Percentiles rank a stretch among this genome's conserved stretches.
Evolutionary conservation across 441 rosid species (phyloP).

Genomic region (Populus tomentosa): DNA sequence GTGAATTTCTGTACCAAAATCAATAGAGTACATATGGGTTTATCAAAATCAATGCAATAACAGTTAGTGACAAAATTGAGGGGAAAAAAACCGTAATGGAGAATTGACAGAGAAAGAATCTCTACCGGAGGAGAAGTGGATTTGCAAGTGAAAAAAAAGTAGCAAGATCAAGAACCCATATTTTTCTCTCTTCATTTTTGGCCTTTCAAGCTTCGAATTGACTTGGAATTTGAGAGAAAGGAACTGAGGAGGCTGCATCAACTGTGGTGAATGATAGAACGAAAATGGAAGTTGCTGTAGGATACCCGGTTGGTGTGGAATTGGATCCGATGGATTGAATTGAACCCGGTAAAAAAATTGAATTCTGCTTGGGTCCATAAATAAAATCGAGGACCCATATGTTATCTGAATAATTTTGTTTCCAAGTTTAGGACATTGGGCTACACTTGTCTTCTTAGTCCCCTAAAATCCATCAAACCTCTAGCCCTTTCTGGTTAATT

Average conservation of each 20-base stretch:
- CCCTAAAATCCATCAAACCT: too few relatives aligned
- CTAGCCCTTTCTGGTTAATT: too few relatives aligned
- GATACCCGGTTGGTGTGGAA: neutral
- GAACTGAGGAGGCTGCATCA: too few relatives aligned
- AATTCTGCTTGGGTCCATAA: neutral
- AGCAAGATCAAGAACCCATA: conserved; percentile 21
- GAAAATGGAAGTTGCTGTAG: neutral
- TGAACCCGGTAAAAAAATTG: neutral
- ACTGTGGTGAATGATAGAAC: neutral
- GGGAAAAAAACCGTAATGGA: neutral
- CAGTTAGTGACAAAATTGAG: neutral
- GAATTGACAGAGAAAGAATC: neutral
- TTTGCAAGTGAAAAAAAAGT: conserved; percentile 18
- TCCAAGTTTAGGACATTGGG: neutral
- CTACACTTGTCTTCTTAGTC: too few relatives aligned
- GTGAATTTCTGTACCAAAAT: neutral
- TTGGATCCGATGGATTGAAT: neutral
- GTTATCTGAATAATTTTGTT: too few relatives aligned
- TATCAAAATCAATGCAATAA: neutral
- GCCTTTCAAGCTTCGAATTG: neutral
- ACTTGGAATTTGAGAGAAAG: neutral
- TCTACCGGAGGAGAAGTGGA: conserved; percentile 30
- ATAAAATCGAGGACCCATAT: neutral
- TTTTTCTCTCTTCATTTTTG: conserved; percentile 11
- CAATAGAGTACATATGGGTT: neutral